Evolutionary conservation across 305 asterid species (phyloP).

Genomic region (Coffea humblotiana): DNA sequence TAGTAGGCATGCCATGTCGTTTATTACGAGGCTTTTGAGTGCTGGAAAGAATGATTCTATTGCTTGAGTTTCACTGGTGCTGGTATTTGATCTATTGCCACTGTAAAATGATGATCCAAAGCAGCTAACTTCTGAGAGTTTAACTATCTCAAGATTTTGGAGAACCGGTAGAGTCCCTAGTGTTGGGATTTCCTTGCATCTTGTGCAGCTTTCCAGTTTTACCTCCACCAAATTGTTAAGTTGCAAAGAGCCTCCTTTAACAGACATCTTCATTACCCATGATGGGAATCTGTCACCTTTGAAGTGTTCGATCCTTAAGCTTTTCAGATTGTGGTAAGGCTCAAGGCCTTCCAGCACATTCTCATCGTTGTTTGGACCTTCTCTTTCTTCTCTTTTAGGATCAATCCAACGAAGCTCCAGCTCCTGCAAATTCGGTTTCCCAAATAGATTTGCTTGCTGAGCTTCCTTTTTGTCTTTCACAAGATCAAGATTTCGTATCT

Average conservation of each 20-base stretch:
- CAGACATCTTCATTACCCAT: conserved; percentile 34
- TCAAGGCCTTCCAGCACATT: conserved; percentile 34
- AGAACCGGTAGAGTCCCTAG: conserved; percentile 37
- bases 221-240: conserved; percentile 18
- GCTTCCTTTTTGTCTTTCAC: conserved; percentile 28
- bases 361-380: conserved; percentile 12
- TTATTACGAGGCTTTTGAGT: conserved; percentile 13
- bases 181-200: conserved; percentile 31
- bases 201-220: background rate
- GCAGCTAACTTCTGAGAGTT: conserved; percentile 1
- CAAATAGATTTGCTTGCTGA: background rate
- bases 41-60: conserved; percentile 20
- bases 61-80: background rate
- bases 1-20: conserved; percentile 12
- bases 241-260: background rate
- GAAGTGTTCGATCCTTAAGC: conserved; percentile 11
- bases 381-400: background rate
- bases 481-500: conserved; percentile 16
- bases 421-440: conserved; percentile 11
- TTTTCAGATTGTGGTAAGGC: conserved; percentile 26
- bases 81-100: background rate
- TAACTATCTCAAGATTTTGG: conserved; percentile 15
- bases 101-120: conserved; percentile 28
- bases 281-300: conserved; percentile 20
- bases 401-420: background rate